Base-by-base conservation (phyloP, 1,284 basidiomycete species). In the Rhodotorula sp. region DNA sequence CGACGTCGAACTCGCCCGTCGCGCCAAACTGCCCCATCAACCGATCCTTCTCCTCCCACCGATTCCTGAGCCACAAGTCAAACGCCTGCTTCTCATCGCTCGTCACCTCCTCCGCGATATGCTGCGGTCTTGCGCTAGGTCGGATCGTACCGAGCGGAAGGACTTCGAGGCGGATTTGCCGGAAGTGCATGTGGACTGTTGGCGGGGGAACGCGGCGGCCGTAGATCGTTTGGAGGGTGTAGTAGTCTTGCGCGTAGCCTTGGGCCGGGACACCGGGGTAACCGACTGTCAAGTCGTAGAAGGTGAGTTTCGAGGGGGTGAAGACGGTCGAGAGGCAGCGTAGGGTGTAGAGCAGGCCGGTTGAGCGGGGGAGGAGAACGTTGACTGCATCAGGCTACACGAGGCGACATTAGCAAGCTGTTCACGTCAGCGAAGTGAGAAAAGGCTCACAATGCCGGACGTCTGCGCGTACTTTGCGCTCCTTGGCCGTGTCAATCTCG, bases 141-240 rank as follows among this genome's bases (percentile, higher is more conserved):
- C 67, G 57, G 29, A 62, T 53, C 9, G 32, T 20, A 17, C 70
- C 73, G 34, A 73, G 59, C 22, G 71, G 71, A 27, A 68, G 56
- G 32, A 64, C 51, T 27, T 59, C 51, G 27, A 92, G 87, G 74
- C 89, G 83, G 78, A 92, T 89, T 71, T 89, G 82, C 48, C 90
- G 86, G 51, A 96, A 80, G 79, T 97, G 94, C 75, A 98, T 84
- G 79, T 95, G 90, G 27, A 98, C 85, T 1, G 84, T 82, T 0
- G 94, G 95, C 2, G 95, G 94, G 0, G 94, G 85, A 5, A 92
- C 83, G 22, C 90, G 85, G 73, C 89, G 85, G 74, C 90, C 85
- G 81, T 96, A 97, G 70, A 96, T 89, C 4, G 92, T 93, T 48
- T 90, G 87, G 32, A 98, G 82, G 47, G 92, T 94, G 80, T 92